Evolutionary conservation across 257 asterid genomes (phyloP).

Genomic region (Striga asiatica): DNA sequence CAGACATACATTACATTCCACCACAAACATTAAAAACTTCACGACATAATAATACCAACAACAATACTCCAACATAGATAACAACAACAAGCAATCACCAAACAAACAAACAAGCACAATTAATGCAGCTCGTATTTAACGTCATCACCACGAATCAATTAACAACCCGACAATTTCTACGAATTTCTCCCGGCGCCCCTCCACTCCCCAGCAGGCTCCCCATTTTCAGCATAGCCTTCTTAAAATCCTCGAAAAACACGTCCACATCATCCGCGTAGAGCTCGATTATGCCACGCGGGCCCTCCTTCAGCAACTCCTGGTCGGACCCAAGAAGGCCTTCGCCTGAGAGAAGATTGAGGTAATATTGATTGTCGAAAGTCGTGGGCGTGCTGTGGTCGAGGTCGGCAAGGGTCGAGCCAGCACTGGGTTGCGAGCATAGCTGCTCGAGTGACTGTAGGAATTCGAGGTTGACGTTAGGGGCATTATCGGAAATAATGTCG

Average conservation of each 20-base stretch:
- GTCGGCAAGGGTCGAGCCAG: conserved; percentile 42
- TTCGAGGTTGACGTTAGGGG: conserved; percentile 30
- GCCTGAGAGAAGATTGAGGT: conserved; percentile 49
- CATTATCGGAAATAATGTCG: neutral
- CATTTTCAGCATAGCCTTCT: conserved; percentile 58
- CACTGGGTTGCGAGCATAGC: conserved; percentile 34
- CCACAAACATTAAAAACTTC: neutral
- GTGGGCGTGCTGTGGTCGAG: conserved; percentile 58
- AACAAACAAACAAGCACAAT: too few relatives aligned
- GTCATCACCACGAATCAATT: conserved; percentile 13
- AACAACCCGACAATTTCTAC: conserved; percentile 46
- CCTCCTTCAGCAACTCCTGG: conserved; percentile 36
- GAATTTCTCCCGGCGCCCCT: conserved; percentile 41
- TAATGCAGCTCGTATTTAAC: neutral
- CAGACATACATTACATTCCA: neutral
- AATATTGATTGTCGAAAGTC: conserved; percentile 62
- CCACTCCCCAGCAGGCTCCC: conserved; percentile 36
- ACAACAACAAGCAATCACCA: neutral
- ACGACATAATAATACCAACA: neutral
- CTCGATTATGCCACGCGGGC: conserved; percentile 25
- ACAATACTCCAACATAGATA: neutral
- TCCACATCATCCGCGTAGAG: conserved; percentile 29
- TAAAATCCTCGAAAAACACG: conserved; percentile 42
- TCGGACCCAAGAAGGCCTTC: conserved; percentile 70
- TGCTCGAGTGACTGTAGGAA: conserved; percentile 59